phyloP scores from a whole-genome alignment of 129 eudicot species.

The Rutidosis leptorrhynchoides region DNA sequence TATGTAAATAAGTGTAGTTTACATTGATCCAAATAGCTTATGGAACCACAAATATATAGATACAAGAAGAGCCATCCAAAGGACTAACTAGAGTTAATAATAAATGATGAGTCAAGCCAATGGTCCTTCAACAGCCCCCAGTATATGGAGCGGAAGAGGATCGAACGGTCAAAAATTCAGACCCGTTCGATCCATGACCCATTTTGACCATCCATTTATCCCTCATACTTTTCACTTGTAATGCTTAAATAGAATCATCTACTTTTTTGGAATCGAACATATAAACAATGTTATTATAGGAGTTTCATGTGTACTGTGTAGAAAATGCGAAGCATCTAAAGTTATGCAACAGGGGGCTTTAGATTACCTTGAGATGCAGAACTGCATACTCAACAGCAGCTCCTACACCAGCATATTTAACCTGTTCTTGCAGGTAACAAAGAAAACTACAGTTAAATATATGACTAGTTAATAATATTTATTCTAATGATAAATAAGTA shows the following conservation, averaged over 20 bases:
- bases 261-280: background rate
- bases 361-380: conserved; percentile 84
- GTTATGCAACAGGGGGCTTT: background rate
- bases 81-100: no score
- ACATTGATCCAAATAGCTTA: no score
- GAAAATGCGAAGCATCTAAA: background rate
- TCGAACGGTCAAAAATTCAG: no score
- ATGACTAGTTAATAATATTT: background rate
- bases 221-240: background rate
- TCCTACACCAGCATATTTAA: conserved; percentile 73
- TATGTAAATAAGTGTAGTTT: no score
- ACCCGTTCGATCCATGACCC: no score
- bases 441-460: conserved; percentile 6
- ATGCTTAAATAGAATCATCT: background rate
- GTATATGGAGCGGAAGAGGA: no score
- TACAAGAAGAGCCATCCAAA: no score
- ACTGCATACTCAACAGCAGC: conserved; percentile 97
- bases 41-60: no score
- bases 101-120: no score
- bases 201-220: no score
- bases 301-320: background rate
- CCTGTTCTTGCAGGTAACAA: conserved; percentile 36
- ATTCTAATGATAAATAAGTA: conserved; percentile 12
- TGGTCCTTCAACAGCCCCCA: no score
- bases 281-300: background rate